Evolutionary conservation across 768 basidiomycete species (phyloP), one percentile per base, ranked within the genome.

Genomic region (Kwoniella sp.): DNA sequence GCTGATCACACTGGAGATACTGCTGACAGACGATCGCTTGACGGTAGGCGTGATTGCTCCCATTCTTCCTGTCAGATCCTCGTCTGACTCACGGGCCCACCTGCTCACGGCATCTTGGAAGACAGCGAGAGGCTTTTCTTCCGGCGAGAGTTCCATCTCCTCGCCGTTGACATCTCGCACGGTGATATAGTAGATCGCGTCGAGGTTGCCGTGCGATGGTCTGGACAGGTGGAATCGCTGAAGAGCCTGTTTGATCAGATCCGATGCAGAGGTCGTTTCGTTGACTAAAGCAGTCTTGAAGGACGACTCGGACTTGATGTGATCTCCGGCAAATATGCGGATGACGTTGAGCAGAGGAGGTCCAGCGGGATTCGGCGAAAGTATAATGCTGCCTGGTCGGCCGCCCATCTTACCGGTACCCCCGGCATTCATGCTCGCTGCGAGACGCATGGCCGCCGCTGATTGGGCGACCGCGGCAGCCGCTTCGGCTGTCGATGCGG

Each of bases 201-300:
- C 76, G 23, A 50, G 38, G n/a, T 34, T 38, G 0, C 79, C 75
- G 17, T 49, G 50, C 23, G 59, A 39, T 25, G 40, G 28, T 9
- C 25, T 25, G 17, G 56, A 83, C 4, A 98, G 77, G 27, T 88
- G 78, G 83, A 99, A 98, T 6, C 95, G 84, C 73, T 96, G 93
- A 49, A 91, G 85, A 5, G 92, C 89, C 76, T 99, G 95, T 50
- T 82, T 80, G 44, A 98, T 81, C 34, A 99, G 82, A 53, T 95
- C 93, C 0, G 79, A 76, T 0, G 89, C 82, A 0, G 86, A 87
- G 0, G 93, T 96, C 0, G 83, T 84, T 4, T 86, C 78, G 65
- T 92, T 96, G 50, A 98, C 80, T 15, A 98, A 76, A 1, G 93
- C 95, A 5, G 95, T 98, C 78, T 98, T 98, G 81, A 99, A 99